Evolutionary conservation across 306 rosid genomes (phyloP), one percentile per base, ranked within the genome.

Genomic region (Hippophae gyantsensis): DNA sequence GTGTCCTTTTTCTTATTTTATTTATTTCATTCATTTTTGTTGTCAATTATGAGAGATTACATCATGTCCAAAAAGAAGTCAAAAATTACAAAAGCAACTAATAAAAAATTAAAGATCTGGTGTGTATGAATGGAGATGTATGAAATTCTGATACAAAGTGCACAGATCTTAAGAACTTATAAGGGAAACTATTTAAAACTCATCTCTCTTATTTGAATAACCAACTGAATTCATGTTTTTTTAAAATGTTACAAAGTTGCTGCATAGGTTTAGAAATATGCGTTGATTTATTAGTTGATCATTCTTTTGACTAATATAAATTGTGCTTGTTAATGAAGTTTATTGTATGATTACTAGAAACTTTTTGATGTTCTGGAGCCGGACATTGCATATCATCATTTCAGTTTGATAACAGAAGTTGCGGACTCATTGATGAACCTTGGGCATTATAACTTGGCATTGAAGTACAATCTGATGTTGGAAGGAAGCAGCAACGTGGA

Each of bases 381-480:
- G 38, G 78, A 79, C 54, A 69, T 65, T 70, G 84, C 84, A 46
- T 18, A 40, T 53, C 64, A 76, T 60, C 76, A 85, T 68, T 50
- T 65, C 63, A 74, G 71, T 54, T 78, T 85, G 73, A 72, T 81
- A 62, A 69, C 49, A 69, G 83, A 81, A 76, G 80, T 77, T 62
- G 89, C 89, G 13, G 84, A 83, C 66, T 77, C 96, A 11, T 69
- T 85, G 38, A 70, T 79, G 87, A 76, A 62, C 64, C 81, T 74
- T 64, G 89, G 72, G 66, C 92, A 85, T 57, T 76, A 85, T 72
- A 61, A 54, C 46, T 48, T 69, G 73, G 95, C 96, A 52, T 78
- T 90, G 79, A 78, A 71, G 77, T 87, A 87, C 72, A 85, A 76
- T 78, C 49, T 72, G 58, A 79, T 81, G 89, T 65, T 80, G 75